These are phyloP conservation scores for Colletotrichum sp. DNA, from an alignment of 2,329 filamentous ascomycete species.

Conservation along the genomic window DNA sequence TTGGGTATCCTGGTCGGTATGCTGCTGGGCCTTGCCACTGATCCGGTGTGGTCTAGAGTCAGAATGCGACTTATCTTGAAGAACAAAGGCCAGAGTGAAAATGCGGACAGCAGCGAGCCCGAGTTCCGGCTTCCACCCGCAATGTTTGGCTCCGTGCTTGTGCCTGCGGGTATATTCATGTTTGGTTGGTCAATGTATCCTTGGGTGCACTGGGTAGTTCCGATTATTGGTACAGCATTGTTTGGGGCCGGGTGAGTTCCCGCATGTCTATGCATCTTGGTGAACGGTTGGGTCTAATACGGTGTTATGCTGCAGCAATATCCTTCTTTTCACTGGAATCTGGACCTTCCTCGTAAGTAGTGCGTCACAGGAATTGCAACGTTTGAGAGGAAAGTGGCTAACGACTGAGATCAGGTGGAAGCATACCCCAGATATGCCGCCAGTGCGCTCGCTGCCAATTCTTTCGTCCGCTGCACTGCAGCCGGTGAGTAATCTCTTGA, in stretches of 20 bases:
- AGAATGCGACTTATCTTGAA: constrained; percentile 62
- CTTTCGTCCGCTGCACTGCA: constrained; percentile 76
- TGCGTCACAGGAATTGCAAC: too few species aligned
- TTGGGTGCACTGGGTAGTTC: constrained; percentile 76
- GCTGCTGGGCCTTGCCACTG: constrained; percentile 62
- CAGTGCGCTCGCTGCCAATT: constrained; percentile 82
- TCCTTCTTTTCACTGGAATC: constrained; percentile 78
- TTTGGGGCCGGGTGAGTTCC: constrained; percentile 69
- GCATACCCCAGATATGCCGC: constrained; percentile 79
- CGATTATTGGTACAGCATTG: constrained; percentile 75
- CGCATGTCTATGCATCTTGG: too few species aligned
- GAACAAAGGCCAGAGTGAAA: constrained; percentile 54
- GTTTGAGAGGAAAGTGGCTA: too few species aligned
- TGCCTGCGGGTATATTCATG: constrained; percentile 83
- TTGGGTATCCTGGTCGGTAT: constrained; percentile 74
- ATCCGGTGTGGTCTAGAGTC: constrained; percentile 70
- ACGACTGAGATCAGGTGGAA: constrained; percentile 42
- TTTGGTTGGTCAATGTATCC: constrained; percentile 87
- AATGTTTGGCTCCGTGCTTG: constrained; percentile 76
- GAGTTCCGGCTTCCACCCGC: constrained; percentile 84
- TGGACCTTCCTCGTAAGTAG: constrained; percentile 83
- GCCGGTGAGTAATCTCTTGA: too few species aligned
- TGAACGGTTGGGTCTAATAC: too few species aligned
- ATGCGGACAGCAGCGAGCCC: constrained; percentile 71
- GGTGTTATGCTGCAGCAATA: too few species aligned